Percentiles rank a stretch among this genome's conserved stretches.
phyloP scores from a whole-genome alignment of 2,329 filamentous ascomycete genomes.

The Arthrobotrys sphaeroides region DNA sequence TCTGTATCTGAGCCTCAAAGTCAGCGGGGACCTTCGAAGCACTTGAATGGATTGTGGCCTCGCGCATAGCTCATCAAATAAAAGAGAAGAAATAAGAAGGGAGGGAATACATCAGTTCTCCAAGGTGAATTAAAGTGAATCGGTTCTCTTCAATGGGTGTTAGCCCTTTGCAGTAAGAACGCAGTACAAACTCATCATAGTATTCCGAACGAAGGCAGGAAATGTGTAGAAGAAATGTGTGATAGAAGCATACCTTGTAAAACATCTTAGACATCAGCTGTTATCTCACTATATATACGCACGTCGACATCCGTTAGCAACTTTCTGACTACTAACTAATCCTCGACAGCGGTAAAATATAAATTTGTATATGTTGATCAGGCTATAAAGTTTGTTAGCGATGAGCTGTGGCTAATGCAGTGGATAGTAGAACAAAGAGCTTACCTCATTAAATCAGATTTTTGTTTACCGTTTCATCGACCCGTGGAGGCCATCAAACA shows the following conservation, averaged over 20 bases:
- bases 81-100: not conserved
- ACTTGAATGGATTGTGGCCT: not conserved
- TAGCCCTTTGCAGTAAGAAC: slow-evolving; percentile 50
- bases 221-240: not conserved
- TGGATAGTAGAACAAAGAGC: slow-evolving; percentile 37
- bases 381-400: slow-evolving; percentile 19
- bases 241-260: slow-evolving; percentile 17
- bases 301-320: slow-evolving; percentile 19
- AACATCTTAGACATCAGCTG: not conserved
- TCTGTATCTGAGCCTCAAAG: slow-evolving; percentile 16
- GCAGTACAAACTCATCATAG: slow-evolving; percentile 59
- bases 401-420: slow-evolving; percentile 42
- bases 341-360: not conserved
- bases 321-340: not conserved
- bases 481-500: slow-evolving; percentile 61
- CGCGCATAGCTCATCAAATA: not conserved
- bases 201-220: slow-evolving; percentile 6
- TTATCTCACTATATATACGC: not conserved
- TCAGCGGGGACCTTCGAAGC: not conserved
- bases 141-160: slow-evolving; percentile 60
- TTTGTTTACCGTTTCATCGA: slow-evolving; percentile 60
- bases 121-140: slow-evolving; percentile 61
- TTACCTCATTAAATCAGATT: slow-evolving; percentile 65
- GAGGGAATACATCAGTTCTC: slow-evolving; percentile 60
- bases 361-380: slow-evolving; percentile 47